Percentiles rank a stretch among this genome's conserved stretches.
phyloP scores from a whole-genome alignment of 768 basidiomycete species.

The Tulasnella sp. region DNA sequence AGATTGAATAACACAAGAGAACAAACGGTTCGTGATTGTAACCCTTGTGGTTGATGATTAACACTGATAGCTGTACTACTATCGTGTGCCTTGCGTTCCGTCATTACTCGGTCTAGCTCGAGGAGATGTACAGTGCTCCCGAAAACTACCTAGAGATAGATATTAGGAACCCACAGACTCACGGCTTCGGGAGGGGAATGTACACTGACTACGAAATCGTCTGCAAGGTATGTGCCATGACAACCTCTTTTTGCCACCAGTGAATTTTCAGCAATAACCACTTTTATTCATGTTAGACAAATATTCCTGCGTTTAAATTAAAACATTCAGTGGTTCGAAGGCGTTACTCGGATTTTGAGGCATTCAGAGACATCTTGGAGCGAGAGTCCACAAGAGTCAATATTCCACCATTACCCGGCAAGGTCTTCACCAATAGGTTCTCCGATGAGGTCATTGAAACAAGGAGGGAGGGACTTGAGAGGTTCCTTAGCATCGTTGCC shows the following conservation, averaged over 20 bases:
- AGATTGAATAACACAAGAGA: conserved; percentile 29
- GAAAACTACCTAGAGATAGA: conserved; percentile 97
- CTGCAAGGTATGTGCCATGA: conserved; percentile 55
- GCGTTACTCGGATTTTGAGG: conserved; percentile 88
- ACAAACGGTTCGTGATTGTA: conserved; percentile 22
- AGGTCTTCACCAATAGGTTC: conserved; percentile 96
- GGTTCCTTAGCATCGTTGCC: conserved; percentile 91
- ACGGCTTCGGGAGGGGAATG: conserved; percentile 97
- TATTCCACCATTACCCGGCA: conserved; percentile 93
- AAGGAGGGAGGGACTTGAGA: conserved; percentile 81
- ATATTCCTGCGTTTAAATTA: conserved; percentile 97
- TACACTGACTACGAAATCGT: conserved; percentile 99
- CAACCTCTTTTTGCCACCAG: neutral
- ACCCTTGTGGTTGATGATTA: conserved; percentile 15
- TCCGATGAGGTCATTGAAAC: conserved; percentile 94
- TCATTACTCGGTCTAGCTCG: conserved; percentile 43
- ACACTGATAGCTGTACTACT: neutral
- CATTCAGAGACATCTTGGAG: conserved; percentile 95
- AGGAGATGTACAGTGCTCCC: conserved; percentile 97
- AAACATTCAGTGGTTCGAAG: conserved; percentile 81
- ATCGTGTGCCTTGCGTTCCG: conserved; percentile 12
- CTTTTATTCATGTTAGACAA: conserved; percentile 48
- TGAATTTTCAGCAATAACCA: neutral
- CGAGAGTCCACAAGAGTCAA: conserved; percentile 95
- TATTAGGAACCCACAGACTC: conserved; percentile 91